These are phyloP conservation scores for Fusarium anthophilum DNA, from an alignment of 2,329 filamentous ascomycete genomes.

Conservation along the genomic window DNA sequence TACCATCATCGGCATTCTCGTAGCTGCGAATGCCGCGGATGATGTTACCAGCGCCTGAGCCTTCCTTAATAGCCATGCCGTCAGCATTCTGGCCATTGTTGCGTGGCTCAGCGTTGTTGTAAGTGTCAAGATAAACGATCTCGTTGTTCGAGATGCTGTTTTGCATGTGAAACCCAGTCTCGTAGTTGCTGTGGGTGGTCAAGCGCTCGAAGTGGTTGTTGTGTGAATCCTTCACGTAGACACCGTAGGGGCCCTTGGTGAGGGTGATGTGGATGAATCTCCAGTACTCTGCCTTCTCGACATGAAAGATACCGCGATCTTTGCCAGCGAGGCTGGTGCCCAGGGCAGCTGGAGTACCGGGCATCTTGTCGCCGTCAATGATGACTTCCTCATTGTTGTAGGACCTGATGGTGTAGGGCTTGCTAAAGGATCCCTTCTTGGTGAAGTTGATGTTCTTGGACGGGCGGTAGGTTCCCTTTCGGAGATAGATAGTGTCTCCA, in stretches of 20 bases:
- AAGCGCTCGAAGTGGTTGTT: slow-evolving; percentile 50
- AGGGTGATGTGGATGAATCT: slow-evolving; percentile 49
- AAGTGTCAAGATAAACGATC: slow-evolving; percentile 52
- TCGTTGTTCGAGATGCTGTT: slow-evolving; percentile 47
- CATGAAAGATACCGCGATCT: slow-evolving; percentile 57
- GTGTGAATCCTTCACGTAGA: slow-evolving; percentile 46
- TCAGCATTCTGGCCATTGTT: slow-evolving; percentile 61
- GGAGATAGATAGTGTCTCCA: slow-evolving; percentile 56
- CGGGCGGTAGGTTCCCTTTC: slow-evolving; percentile 54
- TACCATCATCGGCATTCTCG: slow-evolving; percentile 59
- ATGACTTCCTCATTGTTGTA: slow-evolving; percentile 54
- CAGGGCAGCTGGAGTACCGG: slow-evolving; percentile 50
- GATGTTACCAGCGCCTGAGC: slow-evolving; percentile 55
- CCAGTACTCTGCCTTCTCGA: slow-evolving; percentile 55
- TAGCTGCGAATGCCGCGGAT: slow-evolving; percentile 55
- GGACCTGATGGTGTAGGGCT: slow-evolving; percentile 52
- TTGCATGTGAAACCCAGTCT: slow-evolving; percentile 50
- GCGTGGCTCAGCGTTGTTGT: slow-evolving; percentile 54
- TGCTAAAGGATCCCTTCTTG: slow-evolving; percentile 51
- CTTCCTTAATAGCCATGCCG: slow-evolving; percentile 58
- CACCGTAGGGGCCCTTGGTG: slow-evolving; percentile 48
- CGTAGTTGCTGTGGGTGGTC: slow-evolving; percentile 49
- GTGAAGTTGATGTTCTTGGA: slow-evolving; percentile 58
- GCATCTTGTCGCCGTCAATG: slow-evolving; percentile 53
- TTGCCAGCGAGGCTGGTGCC: slow-evolving; percentile 49